Evolutionary conservation across 2,329 filamentous ascomycete genomes (phyloP), one percentile per base, ranked within the genome.

Genomic region (Hypoxylon sp.): DNA sequence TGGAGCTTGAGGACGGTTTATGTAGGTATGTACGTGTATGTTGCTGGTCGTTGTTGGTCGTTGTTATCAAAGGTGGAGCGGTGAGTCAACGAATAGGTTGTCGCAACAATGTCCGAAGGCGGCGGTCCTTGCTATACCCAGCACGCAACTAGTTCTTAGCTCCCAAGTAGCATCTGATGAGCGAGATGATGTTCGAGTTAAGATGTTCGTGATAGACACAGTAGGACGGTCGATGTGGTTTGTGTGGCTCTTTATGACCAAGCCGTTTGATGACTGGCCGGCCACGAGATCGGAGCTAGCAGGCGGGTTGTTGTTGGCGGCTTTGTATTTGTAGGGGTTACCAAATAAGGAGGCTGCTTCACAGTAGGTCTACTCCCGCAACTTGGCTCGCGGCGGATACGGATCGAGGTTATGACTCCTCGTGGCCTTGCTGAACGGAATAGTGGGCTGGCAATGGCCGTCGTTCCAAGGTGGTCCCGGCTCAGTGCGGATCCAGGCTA

Each of bases 381-480:
- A 62, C 63, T 75, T 75, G 75, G 75, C 73, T 82, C 77, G 73
- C 76, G 75, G 73, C 75, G 73, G 79, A 58, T 81, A 76, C 77
- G 75, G 79, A 82, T 29, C 31, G 35, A 57, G 46, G 80, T 82
- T 81, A 79, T 84, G 79, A 85, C 83, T 85, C 83, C 81, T 82
- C 78, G 67, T 69, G 67, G 57, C 65, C 72, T 73, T 71, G 69
- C 60, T 73, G 59, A 64, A 72, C 72, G 56, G 64, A 21, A 44
- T 44, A 55, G 60, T 65, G 68, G 63, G 51, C 69, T 69, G 61
- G 60, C 68, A 65, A 65, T 69, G 48, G 72, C 65, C 61, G 71
- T 66, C 61, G 68, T 66, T 71, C 57, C 70, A 72, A 72, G 67
- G 73, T 73, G 67, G 71, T 68, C 64, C 73, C 67, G 58, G 70